These are phyloP conservation scores for Cercospora sp. DNA, from an alignment of 2,329 filamentous ascomycete species.

Conservation along the genomic window DNA sequence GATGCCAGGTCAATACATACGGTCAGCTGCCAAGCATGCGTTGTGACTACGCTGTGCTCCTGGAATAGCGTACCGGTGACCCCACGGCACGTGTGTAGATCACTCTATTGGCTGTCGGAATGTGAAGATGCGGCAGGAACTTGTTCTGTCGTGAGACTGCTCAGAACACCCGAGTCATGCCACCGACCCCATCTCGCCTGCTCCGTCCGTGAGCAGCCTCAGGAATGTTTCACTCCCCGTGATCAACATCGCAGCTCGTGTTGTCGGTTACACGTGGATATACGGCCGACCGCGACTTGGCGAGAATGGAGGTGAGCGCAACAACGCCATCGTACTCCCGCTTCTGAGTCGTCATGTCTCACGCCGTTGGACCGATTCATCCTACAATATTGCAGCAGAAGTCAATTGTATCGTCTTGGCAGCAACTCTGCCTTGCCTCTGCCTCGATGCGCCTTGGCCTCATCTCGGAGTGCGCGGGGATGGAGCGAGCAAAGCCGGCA, in stretches of 20 bases:
- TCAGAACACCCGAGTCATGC: neutral
- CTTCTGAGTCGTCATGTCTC: slow-evolving; percentile 8
- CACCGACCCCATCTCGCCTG: neutral
- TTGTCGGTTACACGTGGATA: neutral
- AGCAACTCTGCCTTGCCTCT: neutral
- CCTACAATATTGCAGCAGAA: neutral
- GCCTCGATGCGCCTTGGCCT: slow-evolving; percentile 2
- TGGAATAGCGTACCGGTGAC: slow-evolving; percentile 7
- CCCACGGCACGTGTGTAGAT: slow-evolving; percentile 1
- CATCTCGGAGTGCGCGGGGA: slow-evolving; percentile 4
- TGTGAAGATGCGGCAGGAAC: slow-evolving; percentile 1
- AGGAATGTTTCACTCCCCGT: slow-evolving; percentile 13
- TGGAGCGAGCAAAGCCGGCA: neutral
- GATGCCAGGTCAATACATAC: neutral
- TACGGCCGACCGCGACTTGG: neutral
- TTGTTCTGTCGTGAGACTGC: slow-evolving; percentile 4
- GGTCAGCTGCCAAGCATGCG: slow-evolving; percentile 10
- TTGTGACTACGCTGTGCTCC: slow-evolving; percentile 3
- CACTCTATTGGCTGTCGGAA: slow-evolving; percentile 13
- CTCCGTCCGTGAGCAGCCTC: neutral
- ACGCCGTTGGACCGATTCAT: neutral
- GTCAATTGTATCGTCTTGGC: neutral
- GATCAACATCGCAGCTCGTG: slow-evolving; percentile 6
- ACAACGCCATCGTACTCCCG: neutral
- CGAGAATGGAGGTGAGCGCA: slow-evolving; percentile 5